These are phyloP conservation scores for Bruguiera gymnorhiza DNA, from an alignment of 345 rosid genomes.

Conservation along the genomic window DNA sequence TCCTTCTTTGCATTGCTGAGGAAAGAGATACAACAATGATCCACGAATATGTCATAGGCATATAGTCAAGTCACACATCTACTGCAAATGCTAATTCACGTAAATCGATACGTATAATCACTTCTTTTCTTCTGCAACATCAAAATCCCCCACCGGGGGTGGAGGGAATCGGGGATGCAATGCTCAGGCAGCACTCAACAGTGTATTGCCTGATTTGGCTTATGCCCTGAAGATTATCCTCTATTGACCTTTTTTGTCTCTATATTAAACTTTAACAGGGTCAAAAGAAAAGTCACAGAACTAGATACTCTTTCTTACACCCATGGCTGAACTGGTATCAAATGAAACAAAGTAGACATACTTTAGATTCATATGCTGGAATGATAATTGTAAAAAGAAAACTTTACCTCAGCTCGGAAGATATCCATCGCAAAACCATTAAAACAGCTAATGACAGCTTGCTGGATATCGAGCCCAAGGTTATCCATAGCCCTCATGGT, in stretches of 20 bases:
- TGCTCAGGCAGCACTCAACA: too few relatives aligned
- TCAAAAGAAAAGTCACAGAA: too few relatives aligned
- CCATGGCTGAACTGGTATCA: not conserved
- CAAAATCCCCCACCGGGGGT: too few relatives aligned
- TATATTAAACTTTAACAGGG: too few relatives aligned
- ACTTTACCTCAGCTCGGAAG: slow-evolving; percentile 84
- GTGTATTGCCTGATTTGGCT: too few relatives aligned
- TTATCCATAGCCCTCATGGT: slow-evolving; percentile 91
- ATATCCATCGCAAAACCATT: slow-evolving; percentile 93
- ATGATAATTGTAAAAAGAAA: not conserved
- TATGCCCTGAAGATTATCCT: too few relatives aligned
- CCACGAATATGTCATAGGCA: not conserved
- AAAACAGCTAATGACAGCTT: slow-evolving; percentile 95
- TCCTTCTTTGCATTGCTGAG: slow-evolving; percentile 90
- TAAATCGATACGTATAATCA: too few relatives aligned
- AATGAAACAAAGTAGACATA: not conserved
- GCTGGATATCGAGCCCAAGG: slow-evolving; percentile 92
- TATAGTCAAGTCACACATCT: not conserved
- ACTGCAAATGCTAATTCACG: too few relatives aligned
- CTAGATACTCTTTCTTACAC: too few relatives aligned
- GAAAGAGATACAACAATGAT: slow-evolving; percentile 4
- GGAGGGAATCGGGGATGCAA: too few relatives aligned
- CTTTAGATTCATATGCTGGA: not conserved
- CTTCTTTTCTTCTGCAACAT: too few relatives aligned
- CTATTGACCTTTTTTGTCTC: too few relatives aligned